Evolutionary conservation across 768 basidiomycete species (phyloP), one percentile per base, ranked within the genome.

Genomic region (Auriscalpium vulgare): DNA sequence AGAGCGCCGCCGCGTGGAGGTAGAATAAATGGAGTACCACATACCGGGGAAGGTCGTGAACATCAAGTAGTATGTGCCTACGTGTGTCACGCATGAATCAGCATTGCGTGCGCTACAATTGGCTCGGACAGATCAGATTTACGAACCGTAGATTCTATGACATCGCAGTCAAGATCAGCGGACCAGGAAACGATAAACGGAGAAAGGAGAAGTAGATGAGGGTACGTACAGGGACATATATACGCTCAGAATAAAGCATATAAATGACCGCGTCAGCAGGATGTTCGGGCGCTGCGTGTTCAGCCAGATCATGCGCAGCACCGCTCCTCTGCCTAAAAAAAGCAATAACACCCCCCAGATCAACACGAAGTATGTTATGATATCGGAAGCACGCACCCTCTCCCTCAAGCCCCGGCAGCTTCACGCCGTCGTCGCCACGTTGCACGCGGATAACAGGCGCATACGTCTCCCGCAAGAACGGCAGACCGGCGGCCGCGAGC

Each of bases 391-490:
- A 66, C 63, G 3, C 70, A 67, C 48, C 73, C 68, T 5, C 59
- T 44, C 17, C 64, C 59, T 7, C 60, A 63, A 1, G 69, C 69
- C 59, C 75, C 77, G 62, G 85, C 84, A 0, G 68, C 71, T 63
- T 85, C 80, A 6, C 68, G 55, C 21, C 64, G 63, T 48, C 67
- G 66, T 3, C 74, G 23, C 23, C 75, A 17, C 69, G 70, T 23
- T 78, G 75, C 37, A 75, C 62, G 11, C 82, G 81, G 38, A 91
- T 76, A 36, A 88, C 72, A 1, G 90, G 90, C 0, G 77, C 83
- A 63, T 90, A 92, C 0, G 90, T 89, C 68, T 91, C 90, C 35
- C 72, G 73, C n/a, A 88, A 69, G 38, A 87, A 65, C 11, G 86
- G 82, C 21, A 88, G 75, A 8, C 79, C 85, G 4, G 84, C 50